Evolutionary conservation across 495 filamentous ascomycete species (phyloP), one percentile per base, ranked within the genome.

Genomic region (Aspergillus ostianus): DNA sequence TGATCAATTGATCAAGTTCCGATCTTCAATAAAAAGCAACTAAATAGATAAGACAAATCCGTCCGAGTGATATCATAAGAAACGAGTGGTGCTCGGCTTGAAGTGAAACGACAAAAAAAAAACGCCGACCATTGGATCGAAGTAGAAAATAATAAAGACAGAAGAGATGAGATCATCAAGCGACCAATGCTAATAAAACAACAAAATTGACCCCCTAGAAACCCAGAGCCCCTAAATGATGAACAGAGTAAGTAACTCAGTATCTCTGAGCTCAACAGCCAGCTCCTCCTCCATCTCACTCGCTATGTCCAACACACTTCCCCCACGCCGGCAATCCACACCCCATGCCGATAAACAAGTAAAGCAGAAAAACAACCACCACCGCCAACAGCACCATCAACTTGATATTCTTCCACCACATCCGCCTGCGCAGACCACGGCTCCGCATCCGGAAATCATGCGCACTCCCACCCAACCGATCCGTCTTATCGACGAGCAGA

Each of bases 351-450:
- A 91, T 80, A 63, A 90, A 85, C 18, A 91, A 69, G 71, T 91
- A 91, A 5, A 98, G 64, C 76, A 99, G 84, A 73, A 99, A 89
- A 15, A 92, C 73, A 41, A 95, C 72, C 47, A 98, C 94, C 51
- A 97, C 65, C 2, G 80, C 84, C 64, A 99, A 73, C 66, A 99
- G 71, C 41, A 85, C 85, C 92, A 98, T 97, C 68, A 92, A 64
- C 75, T 95, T 94, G 19, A 93, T 82, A 77, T 98, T 98, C 87
- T 98, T 98, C 93, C 93, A 99, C 94, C 94, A 99, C 95, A 98
- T 98, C 67, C 85, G 79, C 72, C 94, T 80, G 78, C 93, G 89
- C 71, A 99, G 70, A 0, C 90, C 90, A 26, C 90, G 80, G 68
- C 88, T 92, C 61, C 92, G 77, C n/a, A 96, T 84, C 53, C 92